Base-by-base conservation (phyloP, 164 flowering plant genomes). In the Akebia trifoliata region DNA sequence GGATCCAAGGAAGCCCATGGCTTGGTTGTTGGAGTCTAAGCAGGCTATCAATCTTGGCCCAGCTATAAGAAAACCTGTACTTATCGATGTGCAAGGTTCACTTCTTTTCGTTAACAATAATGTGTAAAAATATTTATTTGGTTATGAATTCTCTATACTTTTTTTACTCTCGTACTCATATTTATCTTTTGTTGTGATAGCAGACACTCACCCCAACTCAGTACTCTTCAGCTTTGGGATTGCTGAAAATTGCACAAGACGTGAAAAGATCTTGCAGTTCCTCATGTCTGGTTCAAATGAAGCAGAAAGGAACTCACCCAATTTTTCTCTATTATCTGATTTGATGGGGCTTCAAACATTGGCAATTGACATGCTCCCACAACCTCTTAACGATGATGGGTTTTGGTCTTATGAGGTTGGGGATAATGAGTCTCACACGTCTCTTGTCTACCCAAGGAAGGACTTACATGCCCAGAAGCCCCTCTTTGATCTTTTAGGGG, bases 61-160 rank as follows among this genome's bases (percentile, higher is more conserved):
- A 38, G 26, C 59, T 39, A 31, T 64, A 29, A 54, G 20, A 52
- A 79, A 44, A 54, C 81, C 76, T 46, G 48, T 59, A 34, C 67
- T 77, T 34, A 50, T 69, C 39, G 77, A 79, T 58, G 57, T 62
- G 40, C 79, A 78, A 83, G 94, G 94, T 90, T 50, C 12, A 42
- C 15, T 49, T 6, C 42, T 62, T 22, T 31, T 32, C 6, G 1
- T 56, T 29, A 36, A 8, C 4, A 36, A 36, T 36, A 2, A 36
- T 36, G 4, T 39, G 17, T 15, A 15, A 39, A 39, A 39, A 9
- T 39, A 39, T 4, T 39, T 39, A 39, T 9, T 39, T 39, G 4
- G 14, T 39, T 15, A 15, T 15, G 4, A 8, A 7, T 44, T 20
- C 8, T 44, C 8, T 44, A 44, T 48, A 3, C 18, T 9, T n/a